A percentile compares a stretch with the other conserved stretches of the same genome.
These are phyloP conservation scores for Cicer judaicum DNA, from an alignment of 306 rosid genomes.

Conservation along the genomic window DNA sequence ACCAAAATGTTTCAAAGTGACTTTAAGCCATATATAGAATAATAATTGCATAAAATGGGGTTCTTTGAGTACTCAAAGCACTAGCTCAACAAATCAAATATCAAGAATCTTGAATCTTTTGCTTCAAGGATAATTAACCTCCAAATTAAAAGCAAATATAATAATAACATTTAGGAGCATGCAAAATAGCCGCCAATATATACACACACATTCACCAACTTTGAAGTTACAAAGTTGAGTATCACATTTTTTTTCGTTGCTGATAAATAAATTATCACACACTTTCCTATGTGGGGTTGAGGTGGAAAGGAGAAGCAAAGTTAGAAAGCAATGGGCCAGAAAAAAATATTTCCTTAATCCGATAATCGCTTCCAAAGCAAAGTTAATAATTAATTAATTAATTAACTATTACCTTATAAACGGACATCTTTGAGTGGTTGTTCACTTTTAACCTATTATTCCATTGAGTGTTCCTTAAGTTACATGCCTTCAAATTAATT, in stretches of 20 bases:
- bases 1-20: constrained; percentile 2
- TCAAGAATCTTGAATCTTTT: constrained; percentile 54
- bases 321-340: constrained; percentile 59
- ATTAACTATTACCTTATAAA: constrained; percentile 46
- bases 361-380: constrained; percentile 74
- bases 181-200: constrained; percentile 58
- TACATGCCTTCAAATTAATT: constrained; percentile 52
- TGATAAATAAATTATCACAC: constrained; percentile 47
- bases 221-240: constrained; percentile 40
- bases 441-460: constrained; percentile 72
- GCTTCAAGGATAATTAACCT: constrained; percentile 59
- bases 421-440: constrained; percentile 59
- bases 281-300: constrained; percentile 64
- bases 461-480: constrained; percentile 69
- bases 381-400: constrained; percentile 59
- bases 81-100: constrained; percentile 34
- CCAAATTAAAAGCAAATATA: constrained; percentile 19
- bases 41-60: constrained; percentile 16
- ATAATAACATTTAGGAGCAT: constrained; percentile 45
- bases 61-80: constrained; percentile 45
- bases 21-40: constrained; percentile 22
- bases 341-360: constrained; percentile 47
- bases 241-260: constrained; percentile 19
- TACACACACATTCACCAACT: constrained; percentile 27
- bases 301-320: constrained; percentile 70